Evolutionary conservation across 352 stramenopile species (phyloP), one percentile per base, ranked within the genome.

Genomic region (Pythium monospermum): DNA sequence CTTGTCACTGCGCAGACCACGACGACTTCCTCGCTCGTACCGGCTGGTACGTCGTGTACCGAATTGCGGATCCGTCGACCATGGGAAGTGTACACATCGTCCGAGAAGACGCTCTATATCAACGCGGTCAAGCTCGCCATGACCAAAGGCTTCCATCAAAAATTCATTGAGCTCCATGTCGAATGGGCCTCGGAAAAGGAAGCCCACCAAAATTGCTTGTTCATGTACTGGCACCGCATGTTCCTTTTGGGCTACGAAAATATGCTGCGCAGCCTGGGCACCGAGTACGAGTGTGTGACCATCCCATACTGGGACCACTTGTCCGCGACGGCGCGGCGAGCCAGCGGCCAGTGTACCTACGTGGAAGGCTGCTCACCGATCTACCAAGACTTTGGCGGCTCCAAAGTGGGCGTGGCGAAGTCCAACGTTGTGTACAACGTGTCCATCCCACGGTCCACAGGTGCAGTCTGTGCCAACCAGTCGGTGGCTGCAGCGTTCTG

Each of bases 41-140:
- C 66, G 50, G 53, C 57, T 2, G 68, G 68, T 19, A 72, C 68
- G 7, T 39, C 57, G 12, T 79, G 71, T 44, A 42, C 68, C 0
- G 33, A 58, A 10, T 23, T 56, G 19, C 72, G 76, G 0, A 54
- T 85, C 15, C 71, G 71, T 30, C 70, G 70, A 16, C 69, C 71
- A 3, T 87, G 69, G 67, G 75, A 82, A 15, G 30, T n/a, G 1
- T 73, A 67, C 53, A 68, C 54, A 3, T 3, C 44, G 0, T 22
- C 31, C 6, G 76, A 85, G 45, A 83, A 83, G 47, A 19, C 36
- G 1, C 12, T 22, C 10, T 69, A 57, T 41, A 35, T 69, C 11
- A 33, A 47, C 6, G 55, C 61, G 18, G 16, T 69, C 10, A 13
- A 7, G 12, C n/a, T 44, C 19, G 42, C 55, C 7, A 68, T 66